Conservation (phyloP, 1,284 basidiomycete species). For the Ganoderma meredithae region DNA sequence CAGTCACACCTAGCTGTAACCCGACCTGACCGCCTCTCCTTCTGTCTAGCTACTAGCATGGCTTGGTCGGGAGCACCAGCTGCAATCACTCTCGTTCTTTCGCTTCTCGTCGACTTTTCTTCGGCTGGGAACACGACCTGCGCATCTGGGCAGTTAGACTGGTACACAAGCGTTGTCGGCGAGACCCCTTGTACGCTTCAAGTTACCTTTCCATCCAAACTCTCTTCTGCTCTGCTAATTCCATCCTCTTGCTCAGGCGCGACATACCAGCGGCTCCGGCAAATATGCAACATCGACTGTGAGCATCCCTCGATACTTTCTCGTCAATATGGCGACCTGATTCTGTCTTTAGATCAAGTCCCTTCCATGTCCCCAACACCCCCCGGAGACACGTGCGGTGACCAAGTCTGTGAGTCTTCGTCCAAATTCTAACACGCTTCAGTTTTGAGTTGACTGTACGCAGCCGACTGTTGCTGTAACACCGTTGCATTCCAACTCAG, state of each 20-base stretch:
- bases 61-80: not conserved
- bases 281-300: slow-evolving; percentile 23
- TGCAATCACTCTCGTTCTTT: not conserved
- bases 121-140: slow-evolving; percentile 29
- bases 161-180: slow-evolving; percentile 31
- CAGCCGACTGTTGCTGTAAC: slow-evolving; percentile 29
- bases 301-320: not conserved
- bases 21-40: not conserved
- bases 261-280: slow-evolving; percentile 23
- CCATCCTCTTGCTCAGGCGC: not conserved
- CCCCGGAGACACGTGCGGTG: slow-evolving; percentile 23
- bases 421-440: not conserved
- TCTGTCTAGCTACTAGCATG: not conserved
- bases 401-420: slow-evolving; percentile 18
- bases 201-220: not conserved
- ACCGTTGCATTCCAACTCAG: slow-evolving; percentile 24
- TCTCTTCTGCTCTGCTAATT: not conserved
- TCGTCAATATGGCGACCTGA: not conserved
- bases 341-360: not conserved
- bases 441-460: too few relatives aligned
- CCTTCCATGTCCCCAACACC: not conserved
- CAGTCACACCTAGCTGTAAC: not conserved
- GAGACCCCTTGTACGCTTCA: slow-evolving; percentile 28
- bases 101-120: not conserved
- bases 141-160: slow-evolving; percentile 27